Evolutionary conservation across 768 basidiomycete species (phyloP).

Genomic region (Tricholoma terreum): DNA sequence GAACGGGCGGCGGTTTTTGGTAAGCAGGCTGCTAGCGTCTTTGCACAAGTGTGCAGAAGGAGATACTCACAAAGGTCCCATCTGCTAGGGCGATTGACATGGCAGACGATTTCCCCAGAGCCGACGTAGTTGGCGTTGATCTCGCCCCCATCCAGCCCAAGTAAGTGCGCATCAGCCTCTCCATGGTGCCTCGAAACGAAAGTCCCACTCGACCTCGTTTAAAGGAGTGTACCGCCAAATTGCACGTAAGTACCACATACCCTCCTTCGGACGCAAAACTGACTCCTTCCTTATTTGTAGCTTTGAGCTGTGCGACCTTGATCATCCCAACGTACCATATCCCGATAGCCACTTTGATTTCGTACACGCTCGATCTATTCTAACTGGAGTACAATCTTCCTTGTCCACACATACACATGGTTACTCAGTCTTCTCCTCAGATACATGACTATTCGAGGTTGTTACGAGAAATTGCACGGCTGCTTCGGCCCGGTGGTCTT

Average conservation of each 20-base stretch:
- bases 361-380: conserved; percentile 67
- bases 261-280: background rate
- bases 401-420: conserved; percentile 7
- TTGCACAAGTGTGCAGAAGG: background rate
- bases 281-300: conserved; percentile 28
- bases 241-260: conserved; percentile 59
- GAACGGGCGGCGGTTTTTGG: conserved; percentile 67
- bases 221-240: conserved; percentile 62
- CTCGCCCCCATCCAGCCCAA: conserved; percentile 71
- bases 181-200: background rate
- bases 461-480: conserved; percentile 57
- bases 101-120: conserved; percentile 68
- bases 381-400: conserved; percentile 53
- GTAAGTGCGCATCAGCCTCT: conserved; percentile 31
- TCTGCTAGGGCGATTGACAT: conserved; percentile 62
- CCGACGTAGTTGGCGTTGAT: conserved; percentile 67
- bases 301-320: conserved; percentile 70
- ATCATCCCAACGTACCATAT: conserved; percentile 59
- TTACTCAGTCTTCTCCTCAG: conserved; percentile 31
- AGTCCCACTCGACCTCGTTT: conserved; percentile 1
- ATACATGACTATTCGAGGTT: conserved; percentile 61
- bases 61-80: background rate
- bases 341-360: conserved; percentile 62
- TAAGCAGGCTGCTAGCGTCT: conserved; percentile 21
- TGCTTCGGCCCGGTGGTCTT: conserved; percentile 69